Evolutionary conservation across 306 rosid species (phyloP), one percentile per base, ranked within the genome.

Genomic region (Prosopis cineraria): DNA sequence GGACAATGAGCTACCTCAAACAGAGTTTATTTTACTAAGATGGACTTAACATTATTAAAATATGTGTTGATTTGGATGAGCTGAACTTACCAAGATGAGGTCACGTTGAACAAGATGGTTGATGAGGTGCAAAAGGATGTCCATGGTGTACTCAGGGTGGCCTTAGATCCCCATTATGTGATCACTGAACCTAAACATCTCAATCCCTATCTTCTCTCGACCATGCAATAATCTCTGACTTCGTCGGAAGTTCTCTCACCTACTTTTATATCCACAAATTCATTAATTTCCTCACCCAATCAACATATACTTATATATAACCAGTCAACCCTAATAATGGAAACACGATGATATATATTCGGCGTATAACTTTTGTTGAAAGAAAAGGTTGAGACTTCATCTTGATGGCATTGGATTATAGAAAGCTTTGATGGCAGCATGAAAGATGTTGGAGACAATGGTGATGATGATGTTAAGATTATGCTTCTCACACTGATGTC

Each of bases 101-200:
- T 81, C 63, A 12, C 80, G 87, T 3, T 83, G 82, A n/a, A 82
- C 78, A 6, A 94, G 87, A 19, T 92, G 98, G 47, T 94, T 93
- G 66, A 90, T 84, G 11, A 92, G 93, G 78, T 92, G 87, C 0
- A 85, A 72, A 36, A 94, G 90, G 55, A 94, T 90, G 82, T 94
- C 98, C 55, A 75, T 52, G 71, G 83, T 84, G 85, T 89, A 95
- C 75, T 95, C 98, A n/a, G 98, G 98, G 82, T 95, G 98, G 12
- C 98, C 98, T 73, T 95, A 97, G 77, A 92, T 95, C 29, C 98
- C 95, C 90, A 95, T 75, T 0, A 95, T 87, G 84, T 92, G 89
- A 20, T 95, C 92, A 25, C 91, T 95, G 62, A 80, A 83, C 78
- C 36, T 85, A 56, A 92, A 95, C 87, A 92, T 88, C 73, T 95